Evolutionary conservation across 768 basidiomycete genomes (phyloP), one percentile per base, ranked within the genome.

Genomic region (Infundibulicybe gibba): DNA sequence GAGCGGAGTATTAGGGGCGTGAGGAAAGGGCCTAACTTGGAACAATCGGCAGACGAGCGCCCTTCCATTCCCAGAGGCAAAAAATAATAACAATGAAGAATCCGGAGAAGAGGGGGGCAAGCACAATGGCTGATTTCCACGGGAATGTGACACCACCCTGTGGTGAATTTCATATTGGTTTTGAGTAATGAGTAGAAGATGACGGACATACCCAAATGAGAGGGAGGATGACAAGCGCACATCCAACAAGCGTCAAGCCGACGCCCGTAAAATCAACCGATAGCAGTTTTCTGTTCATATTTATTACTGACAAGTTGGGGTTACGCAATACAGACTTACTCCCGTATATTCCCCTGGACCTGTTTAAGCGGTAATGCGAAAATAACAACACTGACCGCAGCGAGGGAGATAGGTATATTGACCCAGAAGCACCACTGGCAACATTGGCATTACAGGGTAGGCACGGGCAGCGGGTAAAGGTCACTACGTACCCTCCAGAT

Each of bases 381-480:
- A n/a, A n/a, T n/a, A n/a, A n/a, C n/a, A n/a, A n/a, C n/a, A n/a
- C n/a, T n/a, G n/a, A n/a, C n/a, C n/a, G n/a, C n/a, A n/a, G n/a
- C n/a, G n/a, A n/a, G n/a, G n/a, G n/a, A n/a, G n/a, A n/a, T n/a
- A n/a, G n/a, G n/a, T n/a, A n/a, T 68, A 17, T 77, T 83, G 40
- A 88, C 71, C 80, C 85, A 87, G 61, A 86, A 86, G 57, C 83
- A 85, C 85, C 86, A 87, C 79, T 83, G 40, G 2, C 31, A 13
- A n/a, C n/a, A n/a, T n/a, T 1, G 17, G 6, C 3, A 16, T 13
- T n/a, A n/a, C n/a, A n/a, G n/a, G n/a, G 42, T 42, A 12, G 21
- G 33, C 17, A 0, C 40, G 20, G 6, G 25, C 20, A 48, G 6
- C 41, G 34, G 1, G 35, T 12, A 21, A 11, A 40, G n/a, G n/a